These are phyloP conservation scores for Diaporthe citriasiana DNA, from an alignment of 2,329 filamentous ascomycete species.

Conservation along the genomic window DNA sequence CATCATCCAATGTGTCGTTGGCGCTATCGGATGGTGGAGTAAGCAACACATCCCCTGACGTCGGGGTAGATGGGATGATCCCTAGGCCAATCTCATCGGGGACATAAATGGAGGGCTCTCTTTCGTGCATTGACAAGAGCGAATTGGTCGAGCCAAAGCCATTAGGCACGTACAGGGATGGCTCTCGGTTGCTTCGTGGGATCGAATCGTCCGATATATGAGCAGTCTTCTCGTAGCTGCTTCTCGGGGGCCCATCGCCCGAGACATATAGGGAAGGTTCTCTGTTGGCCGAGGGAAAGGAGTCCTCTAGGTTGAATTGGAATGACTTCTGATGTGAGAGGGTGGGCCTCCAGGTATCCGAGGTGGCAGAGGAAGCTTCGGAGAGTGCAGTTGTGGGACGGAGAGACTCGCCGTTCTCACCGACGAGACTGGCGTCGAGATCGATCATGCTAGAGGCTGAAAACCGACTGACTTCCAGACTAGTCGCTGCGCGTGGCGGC, in stretches of 20 bases:
- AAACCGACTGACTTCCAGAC: constrained; percentile 50
- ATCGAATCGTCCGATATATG: constrained; percentile 36
- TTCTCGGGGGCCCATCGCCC: constrained; percentile 33
- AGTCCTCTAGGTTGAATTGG: constrained; percentile 74
- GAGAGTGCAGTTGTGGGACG: constrained; percentile 73
- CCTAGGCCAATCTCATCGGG: constrained; percentile 70
- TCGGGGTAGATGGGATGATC: constrained; percentile 46
- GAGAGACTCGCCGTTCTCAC: constrained; percentile 59
- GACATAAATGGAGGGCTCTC: constrained; percentile 73
- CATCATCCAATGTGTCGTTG: constrained; percentile 40
- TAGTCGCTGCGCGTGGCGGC: constrained; percentile 47
- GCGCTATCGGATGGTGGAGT: constrained; percentile 50
- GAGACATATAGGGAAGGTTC: constrained; percentile 38
- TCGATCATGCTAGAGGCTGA: constrained; percentile 55
- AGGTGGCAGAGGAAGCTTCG: constrained; percentile 59
- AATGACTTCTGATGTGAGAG: constrained; percentile 68
- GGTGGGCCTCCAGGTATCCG: constrained; percentile 36
- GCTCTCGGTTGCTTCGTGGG: constrained; percentile 40
- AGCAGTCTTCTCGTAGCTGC: constrained; percentile 34
- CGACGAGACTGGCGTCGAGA: constrained; percentile 54
- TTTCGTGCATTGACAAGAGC: constrained; percentile 51
- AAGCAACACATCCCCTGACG: constrained; percentile 62
- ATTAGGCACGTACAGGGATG: constrained; percentile 40
- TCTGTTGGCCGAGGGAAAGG: constrained; percentile 63
- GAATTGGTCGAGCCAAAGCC: constrained; percentile 43